Evolutionary conservation across 768 basidiomycete genomes (phyloP), one percentile per base, ranked within the genome.

Genomic region (Boletus eberwhitei): DNA sequence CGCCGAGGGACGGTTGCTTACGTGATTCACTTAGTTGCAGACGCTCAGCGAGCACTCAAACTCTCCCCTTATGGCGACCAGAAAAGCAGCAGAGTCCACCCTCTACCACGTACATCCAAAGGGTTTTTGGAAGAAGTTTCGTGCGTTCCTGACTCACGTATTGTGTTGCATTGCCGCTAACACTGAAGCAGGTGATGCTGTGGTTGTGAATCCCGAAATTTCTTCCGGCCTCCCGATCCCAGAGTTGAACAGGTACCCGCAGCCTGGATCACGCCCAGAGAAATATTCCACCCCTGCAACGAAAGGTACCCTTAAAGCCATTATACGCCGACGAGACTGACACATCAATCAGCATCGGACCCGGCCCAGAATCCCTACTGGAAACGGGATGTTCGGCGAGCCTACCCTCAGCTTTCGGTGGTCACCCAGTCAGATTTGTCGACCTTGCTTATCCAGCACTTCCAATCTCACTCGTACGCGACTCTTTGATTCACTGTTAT

Each of bases 61-160:
- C 31, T 11, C 11, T 29, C 29, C 9, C 9, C 31, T 32, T 12
- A 32, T 88, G 86, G 84, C 88, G 54, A 80, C 80, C 57, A 88
- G 83, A 76, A 91, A 85, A 74, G 84, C 79, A 29, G 90, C 92
- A 59, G 92, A 97, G 67, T 86, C 88, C 36, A 94, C 90, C 3
- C 80, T 93, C 42, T 97, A 97, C 73, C 94, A 97, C 68, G 82
- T 93, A 63, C 84, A 82, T 64, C 86, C 89, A 24, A 85, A 87
- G 72, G 93, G 94, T 9, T 95, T 96, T 71, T 96, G 94, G 94
- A 96, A 95, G 83, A 93, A 89, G 77, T 93, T 97, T 67, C 84
- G 93, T 93, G 63, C 55, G 91, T 78, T 37, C 3, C 34, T 40
- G 21, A 14, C 29, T 29, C 38, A 19, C 32, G 2, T 29, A 16